These are phyloP conservation scores for Cucurbitaria berberidis DNA, from an alignment of 2,329 filamentous ascomycete species.

Conservation along the genomic window DNA sequence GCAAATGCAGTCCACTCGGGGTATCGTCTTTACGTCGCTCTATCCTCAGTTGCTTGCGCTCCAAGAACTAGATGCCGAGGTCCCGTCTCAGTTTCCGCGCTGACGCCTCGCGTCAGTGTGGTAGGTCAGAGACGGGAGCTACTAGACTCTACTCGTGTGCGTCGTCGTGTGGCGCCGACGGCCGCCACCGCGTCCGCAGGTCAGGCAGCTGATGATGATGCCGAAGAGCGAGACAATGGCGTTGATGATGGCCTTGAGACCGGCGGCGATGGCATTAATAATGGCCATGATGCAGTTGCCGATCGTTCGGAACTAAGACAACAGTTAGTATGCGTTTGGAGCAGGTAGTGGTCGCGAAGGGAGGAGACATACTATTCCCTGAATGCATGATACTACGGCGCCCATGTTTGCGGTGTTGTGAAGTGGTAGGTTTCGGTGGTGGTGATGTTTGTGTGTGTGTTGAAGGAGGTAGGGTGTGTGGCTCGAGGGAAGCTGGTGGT, in stretches of 20 bases:
- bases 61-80: constrained; percentile 13
- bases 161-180: constrained; percentile 41
- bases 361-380: constrained; percentile 62
- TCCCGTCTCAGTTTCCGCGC: constrained; percentile 20
- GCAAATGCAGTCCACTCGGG: neutral
- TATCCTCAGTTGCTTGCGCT: neutral
- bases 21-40: neutral
- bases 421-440: constrained; percentile 4
- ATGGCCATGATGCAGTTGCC: constrained; percentile 55
- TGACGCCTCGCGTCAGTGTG: constrained; percentile 4
- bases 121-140: constrained; percentile 21
- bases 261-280: constrained; percentile 54
- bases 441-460: neutral
- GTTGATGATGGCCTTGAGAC: constrained; percentile 56
- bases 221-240: constrained; percentile 58
- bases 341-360: neutral
- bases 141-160: constrained; percentile 49
- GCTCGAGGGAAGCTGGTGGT: neutral
- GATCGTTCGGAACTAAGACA: constrained; percentile 53
- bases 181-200: constrained; percentile 54
- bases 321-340: constrained; percentile 23
- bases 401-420: constrained; percentile 66
- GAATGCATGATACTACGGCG: constrained; percentile 74
- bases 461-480: neutral
- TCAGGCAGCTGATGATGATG: constrained; percentile 58